phyloP scores from a whole-genome alignment of 2,329 filamentous ascomycete species.

The Phoma herbarum region DNA sequence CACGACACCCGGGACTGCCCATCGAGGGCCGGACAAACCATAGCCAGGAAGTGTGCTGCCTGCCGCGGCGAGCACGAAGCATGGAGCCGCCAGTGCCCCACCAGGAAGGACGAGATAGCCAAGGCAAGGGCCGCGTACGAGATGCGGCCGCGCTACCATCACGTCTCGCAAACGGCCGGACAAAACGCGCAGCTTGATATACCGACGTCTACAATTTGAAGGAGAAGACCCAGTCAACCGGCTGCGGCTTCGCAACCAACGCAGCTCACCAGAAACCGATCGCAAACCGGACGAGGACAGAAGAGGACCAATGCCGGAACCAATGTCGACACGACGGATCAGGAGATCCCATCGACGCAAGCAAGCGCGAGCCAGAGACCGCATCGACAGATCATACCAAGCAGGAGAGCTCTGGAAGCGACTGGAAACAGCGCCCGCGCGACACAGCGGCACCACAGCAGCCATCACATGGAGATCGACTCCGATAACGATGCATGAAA shows the following conservation, averaged over 20 bases:
- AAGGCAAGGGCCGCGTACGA: constrained; percentile 5
- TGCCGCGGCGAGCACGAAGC: constrained; percentile 18
- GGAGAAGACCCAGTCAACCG: neutral
- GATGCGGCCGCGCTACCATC: constrained; percentile 1
- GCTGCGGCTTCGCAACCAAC: neutral
- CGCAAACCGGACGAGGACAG: too few species aligned
- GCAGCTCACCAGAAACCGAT: neutral
- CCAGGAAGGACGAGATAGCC: constrained; percentile 15
- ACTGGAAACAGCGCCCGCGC: neutral
- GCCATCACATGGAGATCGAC: constrained; percentile 24
- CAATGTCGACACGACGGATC: neutral
- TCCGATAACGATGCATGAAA: constrained; percentile 24
- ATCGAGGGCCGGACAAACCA: constrained; percentile 14
- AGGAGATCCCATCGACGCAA: neutral
- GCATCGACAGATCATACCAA: neutral
- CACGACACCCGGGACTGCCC: constrained; percentile 22
- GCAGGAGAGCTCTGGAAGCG: neutral
- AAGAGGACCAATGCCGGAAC: too few species aligned
- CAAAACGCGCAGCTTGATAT: neutral
- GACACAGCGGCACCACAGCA: neutral
- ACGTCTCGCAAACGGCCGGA: neutral
- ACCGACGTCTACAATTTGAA: neutral
- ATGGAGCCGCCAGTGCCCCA: constrained; percentile 12
- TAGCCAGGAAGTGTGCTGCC: constrained; percentile 23
- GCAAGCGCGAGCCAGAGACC: neutral